These are phyloP conservation scores for Setaria viridis DNA, from an alignment of 202 grass and related monocot genomes.

Conservation along the genomic window DNA sequence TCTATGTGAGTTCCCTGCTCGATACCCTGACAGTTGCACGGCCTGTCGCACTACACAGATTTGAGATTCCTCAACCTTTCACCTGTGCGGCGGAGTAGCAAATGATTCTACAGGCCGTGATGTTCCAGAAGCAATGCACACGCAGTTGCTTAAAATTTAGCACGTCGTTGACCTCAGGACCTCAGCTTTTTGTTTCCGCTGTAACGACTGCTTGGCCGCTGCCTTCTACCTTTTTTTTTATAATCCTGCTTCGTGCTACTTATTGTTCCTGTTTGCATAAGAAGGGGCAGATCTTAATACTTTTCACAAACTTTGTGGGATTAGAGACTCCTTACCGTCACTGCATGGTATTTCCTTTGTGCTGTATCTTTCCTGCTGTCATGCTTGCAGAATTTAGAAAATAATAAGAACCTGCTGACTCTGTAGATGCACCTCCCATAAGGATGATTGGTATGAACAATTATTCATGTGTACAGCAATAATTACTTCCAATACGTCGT, in stretches of 20 bases:
- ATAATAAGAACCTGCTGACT: not conserved
- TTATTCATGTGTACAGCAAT: slow-evolving; percentile 6
- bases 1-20: slow-evolving; percentile 66
- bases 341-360: slow-evolving; percentile 1
- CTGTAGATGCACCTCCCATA: slow-evolving; percentile 15
- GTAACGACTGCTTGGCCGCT: not conserved
- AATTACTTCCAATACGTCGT: not conserved
- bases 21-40: not conserved
- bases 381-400: not conserved
- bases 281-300: not conserved
- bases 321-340: not conserved
- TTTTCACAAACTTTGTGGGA: not conserved
- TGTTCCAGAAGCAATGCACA: not conserved
- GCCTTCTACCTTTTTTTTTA: not conserved
- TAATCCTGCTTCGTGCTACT: not conserved
- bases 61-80: not conserved
- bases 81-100: no score
- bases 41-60: not conserved
- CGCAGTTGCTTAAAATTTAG: not conserved
- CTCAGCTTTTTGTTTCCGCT: not conserved
- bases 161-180: not conserved
- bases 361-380: not conserved
- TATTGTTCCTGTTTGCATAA: not conserved
- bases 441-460: not conserved
- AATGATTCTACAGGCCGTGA: slow-evolving; percentile 6